Conservation (phyloP, 2,329 filamentous ascomycete species). For the Aspergillus pseudoglaucus region DNA sequence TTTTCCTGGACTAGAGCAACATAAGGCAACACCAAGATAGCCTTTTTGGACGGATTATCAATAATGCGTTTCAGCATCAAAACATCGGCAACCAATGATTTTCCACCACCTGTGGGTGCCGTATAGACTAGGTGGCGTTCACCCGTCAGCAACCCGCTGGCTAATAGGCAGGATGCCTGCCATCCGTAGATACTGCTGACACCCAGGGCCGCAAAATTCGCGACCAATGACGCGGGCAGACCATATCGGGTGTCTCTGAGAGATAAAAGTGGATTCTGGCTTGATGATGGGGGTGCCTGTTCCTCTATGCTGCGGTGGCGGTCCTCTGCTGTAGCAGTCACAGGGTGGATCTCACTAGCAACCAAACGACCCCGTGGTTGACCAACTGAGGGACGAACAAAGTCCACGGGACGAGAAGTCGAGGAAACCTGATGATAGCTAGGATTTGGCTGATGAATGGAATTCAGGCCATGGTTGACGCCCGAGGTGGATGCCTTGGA, state of each 20-base stretch:
- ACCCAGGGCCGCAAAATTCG: conserved; percentile 61
- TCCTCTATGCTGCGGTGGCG: conserved; percentile 34
- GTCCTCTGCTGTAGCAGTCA: conserved; percentile 12
- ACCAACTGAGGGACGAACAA: conserved; percentile 21
- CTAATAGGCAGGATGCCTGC: conserved; percentile 68
- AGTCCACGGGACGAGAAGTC: conserved; percentile 17
- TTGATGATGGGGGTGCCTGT: conserved; percentile 42
- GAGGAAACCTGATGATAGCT: conserved; percentile 1
- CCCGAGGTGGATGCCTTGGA: conserved; percentile 1
- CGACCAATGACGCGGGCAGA: conserved; percentile 54
- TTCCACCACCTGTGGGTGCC: conserved; percentile 71
- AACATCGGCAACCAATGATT: conserved; percentile 66
- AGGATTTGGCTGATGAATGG: not conserved
- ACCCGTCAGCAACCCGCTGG: conserved; percentile 59
- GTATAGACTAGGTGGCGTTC: conserved; percentile 69
- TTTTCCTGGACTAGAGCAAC: conserved; percentile 77
- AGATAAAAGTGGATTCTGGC: conserved; percentile 46
- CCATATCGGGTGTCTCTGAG: conserved; percentile 59
- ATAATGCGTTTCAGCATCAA: conserved; percentile 67
- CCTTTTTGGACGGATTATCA: conserved; percentile 58
- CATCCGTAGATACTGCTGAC: conserved; percentile 70
- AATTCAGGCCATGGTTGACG: not conserved
- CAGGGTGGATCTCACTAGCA: conserved; percentile 29
- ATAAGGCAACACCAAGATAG: conserved; percentile 67
- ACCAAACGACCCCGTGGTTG: conserved; percentile 32